Conservation (phyloP, 2,329 filamentous ascomycete species). For the Macrophomina pseudophaseolina region DNA sequence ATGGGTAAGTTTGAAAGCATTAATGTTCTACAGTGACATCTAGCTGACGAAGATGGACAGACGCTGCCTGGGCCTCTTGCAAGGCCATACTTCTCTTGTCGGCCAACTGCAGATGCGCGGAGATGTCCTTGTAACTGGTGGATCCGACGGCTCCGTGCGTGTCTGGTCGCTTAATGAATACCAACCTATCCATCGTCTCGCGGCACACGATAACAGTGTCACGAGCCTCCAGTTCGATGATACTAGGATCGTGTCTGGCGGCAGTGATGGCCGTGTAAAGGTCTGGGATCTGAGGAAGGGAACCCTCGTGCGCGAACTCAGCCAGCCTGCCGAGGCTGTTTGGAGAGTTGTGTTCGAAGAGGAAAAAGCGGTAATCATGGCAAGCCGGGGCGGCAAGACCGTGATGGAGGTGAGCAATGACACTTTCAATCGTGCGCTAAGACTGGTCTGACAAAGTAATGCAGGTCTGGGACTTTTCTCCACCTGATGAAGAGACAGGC, state of each 20-base stretch:
- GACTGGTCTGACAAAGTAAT: background rate
- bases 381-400: slow-evolving; percentile 80
- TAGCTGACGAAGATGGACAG: background rate
- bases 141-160: slow-evolving; percentile 92
- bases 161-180: slow-evolving; percentile 95
- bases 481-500: slow-evolving; percentile 68
- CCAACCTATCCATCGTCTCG: slow-evolving; percentile 89
- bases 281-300: slow-evolving; percentile 97
- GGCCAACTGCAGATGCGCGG: slow-evolving; percentile 96
- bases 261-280: slow-evolving; percentile 96
- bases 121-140: slow-evolving; percentile 92
- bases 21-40: slow-evolving; percentile 55
- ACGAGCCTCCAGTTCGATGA: slow-evolving; percentile 98
- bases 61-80: slow-evolving; percentile 81
- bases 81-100: slow-evolving; percentile 95
- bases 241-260: slow-evolving; percentile 91
- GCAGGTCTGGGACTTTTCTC: slow-evolving; percentile 94
- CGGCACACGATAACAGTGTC: slow-evolving; percentile 97
- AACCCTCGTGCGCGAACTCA: slow-evolving; percentile 86
- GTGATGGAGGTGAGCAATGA: slow-evolving; percentile 86
- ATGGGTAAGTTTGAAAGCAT: slow-evolving; percentile 56
- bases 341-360: slow-evolving; percentile 99
- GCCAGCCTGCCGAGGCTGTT: slow-evolving; percentile 89
- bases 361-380: slow-evolving; percentile 96
- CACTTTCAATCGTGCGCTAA: background rate